These are phyloP conservation scores for Septoria petroselini DNA, from an alignment of 2,329 filamentous ascomycete genomes.

Conservation along the genomic window DNA sequence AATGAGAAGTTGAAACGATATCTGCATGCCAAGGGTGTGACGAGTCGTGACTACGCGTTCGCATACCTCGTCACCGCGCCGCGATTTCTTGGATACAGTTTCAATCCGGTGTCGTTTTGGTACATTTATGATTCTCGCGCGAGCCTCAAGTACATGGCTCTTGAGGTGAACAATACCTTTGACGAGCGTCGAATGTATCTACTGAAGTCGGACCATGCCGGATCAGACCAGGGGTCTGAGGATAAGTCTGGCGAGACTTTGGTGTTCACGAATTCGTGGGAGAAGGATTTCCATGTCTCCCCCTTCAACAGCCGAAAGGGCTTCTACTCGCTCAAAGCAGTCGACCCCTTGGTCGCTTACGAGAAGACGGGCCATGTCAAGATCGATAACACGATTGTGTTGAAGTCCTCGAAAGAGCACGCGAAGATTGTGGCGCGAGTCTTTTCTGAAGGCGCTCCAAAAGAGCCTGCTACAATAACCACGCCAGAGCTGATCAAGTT, in stretches of 20 bases:
- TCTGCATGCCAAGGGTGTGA: slow-evolving; percentile 55
- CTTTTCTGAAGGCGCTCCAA: slow-evolving; percentile 51
- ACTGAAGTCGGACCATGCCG: slow-evolving; percentile 44
- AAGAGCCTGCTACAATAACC: slow-evolving; percentile 52
- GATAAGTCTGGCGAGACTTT: slow-evolving; percentile 16
- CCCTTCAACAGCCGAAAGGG: slow-evolving; percentile 63
- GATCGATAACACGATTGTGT: slow-evolving; percentile 60
- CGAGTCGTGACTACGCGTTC: slow-evolving; percentile 60
- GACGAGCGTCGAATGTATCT: slow-evolving; percentile 67
- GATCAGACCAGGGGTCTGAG: slow-evolving; percentile 1
- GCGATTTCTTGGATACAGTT: slow-evolving; percentile 65
- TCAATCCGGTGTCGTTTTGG: slow-evolving; percentile 77
- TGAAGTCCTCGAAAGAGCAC: slow-evolving; percentile 59
- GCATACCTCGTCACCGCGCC: slow-evolving; percentile 71
- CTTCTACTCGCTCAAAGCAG: slow-evolving; percentile 47
- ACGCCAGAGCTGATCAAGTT: slow-evolving; percentile 31
- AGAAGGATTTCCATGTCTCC: slow-evolving; percentile 73
- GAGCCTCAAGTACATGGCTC: slow-evolving; percentile 60
- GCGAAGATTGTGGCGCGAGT: slow-evolving; percentile 62
- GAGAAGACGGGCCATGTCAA: slow-evolving; percentile 30
- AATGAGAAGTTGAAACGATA: slow-evolving; percentile 62
- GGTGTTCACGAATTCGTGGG: slow-evolving; percentile 54
- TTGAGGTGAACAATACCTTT: slow-evolving; percentile 77
- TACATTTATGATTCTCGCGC: slow-evolving; percentile 64
- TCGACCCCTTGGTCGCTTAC: slow-evolving; percentile 44